Evolutionary conservation across 371 early-diverging fungal genomes (phyloP), one percentile per base, ranked within the genome.

Genomic region (Actinomortierella ambigua): DNA sequence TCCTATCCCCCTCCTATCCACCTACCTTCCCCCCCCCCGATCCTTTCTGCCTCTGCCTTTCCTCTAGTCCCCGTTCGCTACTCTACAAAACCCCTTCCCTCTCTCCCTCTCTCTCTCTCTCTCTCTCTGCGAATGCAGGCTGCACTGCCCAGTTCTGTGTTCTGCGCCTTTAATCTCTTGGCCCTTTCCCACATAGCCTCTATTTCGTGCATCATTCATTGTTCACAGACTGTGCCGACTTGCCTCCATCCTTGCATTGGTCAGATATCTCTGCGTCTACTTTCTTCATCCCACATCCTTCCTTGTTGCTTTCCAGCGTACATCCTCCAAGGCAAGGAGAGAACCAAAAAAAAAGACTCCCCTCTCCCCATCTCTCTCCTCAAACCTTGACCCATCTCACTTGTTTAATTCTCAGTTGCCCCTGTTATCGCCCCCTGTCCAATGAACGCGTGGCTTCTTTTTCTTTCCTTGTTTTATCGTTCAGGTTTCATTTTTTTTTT

Each of bases 241-340:
- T 53, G 8, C 54, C 61, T 23, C 39, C 55, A 13, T 9, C 55
- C 14, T 18, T 9, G 40, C 65, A 64, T n/a, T n/a, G n/a, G n/a
- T n/a, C n/a, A n/a, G n/a, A n/a, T n/a, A n/a, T n/a, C n/a, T n/a
- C n/a, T n/a, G n/a, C n/a, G n/a, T n/a, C 11, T 34, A 34, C 34
- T 11, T 34, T 6, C 4, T 34, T 34, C 34, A 34, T 34, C 34
- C 34, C 7, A 34, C 34, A 4, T 11, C 11, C 11, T 34, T 11
- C 34, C 34, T 11, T 34, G 11, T 34, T 11, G 4, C 65, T 15
- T 55, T 57, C 17, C 59, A 66, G 20, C 41, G 57, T 42, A n/a
- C 48, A 18, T 48, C 18, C 8, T 48, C 48, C 22, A 20, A 64
- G 65, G 22, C 65, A 69, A 15, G 65, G 65, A 4, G 66, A 65